Evolutionary conservation across 2,329 filamentous ascomycete genomes (phyloP).

Genomic region (Fusarium sambucinum): DNA sequence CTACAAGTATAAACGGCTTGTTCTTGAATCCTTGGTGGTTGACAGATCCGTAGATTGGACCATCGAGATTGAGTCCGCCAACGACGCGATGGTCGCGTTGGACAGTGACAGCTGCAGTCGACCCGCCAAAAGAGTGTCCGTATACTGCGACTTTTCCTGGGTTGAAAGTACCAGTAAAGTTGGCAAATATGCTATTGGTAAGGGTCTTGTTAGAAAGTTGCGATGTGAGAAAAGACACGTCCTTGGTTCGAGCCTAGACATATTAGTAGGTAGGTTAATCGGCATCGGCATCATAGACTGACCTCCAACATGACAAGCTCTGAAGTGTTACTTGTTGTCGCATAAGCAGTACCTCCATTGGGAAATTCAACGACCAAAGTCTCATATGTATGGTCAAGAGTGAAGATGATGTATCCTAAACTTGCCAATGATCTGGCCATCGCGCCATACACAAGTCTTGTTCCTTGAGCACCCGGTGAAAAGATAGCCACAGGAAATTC

Average conservation of each 20-base stretch:
- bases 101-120: conserved; percentile 46
- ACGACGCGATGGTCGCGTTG: conserved; percentile 50
- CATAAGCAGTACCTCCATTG: conserved; percentile 50
- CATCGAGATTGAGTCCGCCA: conserved; percentile 46
- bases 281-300: fast-evolving
- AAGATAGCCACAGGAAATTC: conserved; percentile 49
- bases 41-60: conserved; percentile 33
- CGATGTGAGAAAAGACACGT: conserved; percentile 26
- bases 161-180: conserved; percentile 22
- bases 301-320: conserved; percentile 17
- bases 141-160: conserved; percentile 11
- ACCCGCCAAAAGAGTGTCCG: conserved; percentile 35
- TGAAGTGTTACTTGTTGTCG: neutral
- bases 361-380: conserved; percentile 58
- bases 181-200: conserved; percentile 8
- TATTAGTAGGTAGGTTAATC: neutral
- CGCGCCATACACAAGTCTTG: conserved; percentile 57
- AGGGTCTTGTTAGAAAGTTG: conserved; percentile 41
- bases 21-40: conserved; percentile 45
- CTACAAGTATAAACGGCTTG: conserved; percentile 20
- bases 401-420: conserved; percentile 58
- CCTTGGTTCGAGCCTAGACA: conserved; percentile 1
- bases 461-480: conserved; percentile 58
- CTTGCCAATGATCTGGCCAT: conserved; percentile 59
- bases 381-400: conserved; percentile 63